Base-by-base conservation (phyloP, 2,329 filamentous ascomycete genomes). In the Fusarium haematococcum region DNA sequence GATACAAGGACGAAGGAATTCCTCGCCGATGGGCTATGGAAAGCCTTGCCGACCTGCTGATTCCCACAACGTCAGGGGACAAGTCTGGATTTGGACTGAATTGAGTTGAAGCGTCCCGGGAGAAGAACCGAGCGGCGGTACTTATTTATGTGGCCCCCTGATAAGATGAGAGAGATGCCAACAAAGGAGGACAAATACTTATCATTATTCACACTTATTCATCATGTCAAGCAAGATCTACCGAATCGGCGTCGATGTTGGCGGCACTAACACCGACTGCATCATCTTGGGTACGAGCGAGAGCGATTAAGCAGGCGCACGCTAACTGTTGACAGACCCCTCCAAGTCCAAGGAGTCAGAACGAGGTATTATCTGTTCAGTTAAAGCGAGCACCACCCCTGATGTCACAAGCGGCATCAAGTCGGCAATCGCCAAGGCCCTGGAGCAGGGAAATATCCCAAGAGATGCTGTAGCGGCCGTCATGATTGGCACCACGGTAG, bases 331-430 rank as follows among this genome's bases (percentile, higher is more conserved):
- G 39, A 50, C 2, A 50, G 45, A 50, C 25, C 45, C 45, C 14
- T 50, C 25, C 20, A 50, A 41, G 41, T 75, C 81, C 0, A 76
- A 78, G 6, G 80, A 83, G 10, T 72, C 79, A 3, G 77, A 78
- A 66, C 83, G 81, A 67, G 85, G 85, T 32, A 85, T 88, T 54
- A 58, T 87, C 4, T 85, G 85, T 4, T 86, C 83, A 80, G 76
- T 86, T 75, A 88, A 88, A 74, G 78, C 85, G 0, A 80, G 83
- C 10, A 88, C 87, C 1, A 88, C 86, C 0, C 78, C 83, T 1
- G 83, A 88, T 68, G 85, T 85, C 5, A 86, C 85, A 67, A 76
- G 80, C 11, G 86, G 86, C 43, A 87, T 88, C 71, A 83, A 82
- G 61, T 78, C 82, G 25, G 84, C 83, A n/a, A 84, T 88, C 52